Base-by-base conservation (phyloP, 75 land plant genomes). In the Pinus taeda region DNA sequence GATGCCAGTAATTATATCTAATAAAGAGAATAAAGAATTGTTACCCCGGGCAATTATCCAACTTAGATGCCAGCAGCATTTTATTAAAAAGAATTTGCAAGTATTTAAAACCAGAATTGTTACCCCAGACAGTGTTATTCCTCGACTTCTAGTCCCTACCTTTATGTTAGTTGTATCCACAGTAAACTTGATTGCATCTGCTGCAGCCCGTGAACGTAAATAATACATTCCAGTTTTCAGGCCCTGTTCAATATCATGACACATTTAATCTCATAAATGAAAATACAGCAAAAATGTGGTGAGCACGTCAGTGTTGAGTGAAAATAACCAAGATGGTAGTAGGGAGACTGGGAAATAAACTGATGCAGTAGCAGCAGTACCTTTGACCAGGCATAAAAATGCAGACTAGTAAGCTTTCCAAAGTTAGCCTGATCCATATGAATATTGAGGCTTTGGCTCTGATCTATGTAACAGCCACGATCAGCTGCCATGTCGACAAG, bases 401-500 rank as follows among this genome's bases (percentile, higher is more conserved):
- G 99, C 74, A 96, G 81, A 42, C 95, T 94, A 24, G 99, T 96
- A 12, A 96, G 84, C 77, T 96, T 96, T n/a, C 89, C 91, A 79
- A 85, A 87, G 72, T 91, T 89, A 1, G 99, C 90, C 78, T 94
- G 99, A 67, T 96, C 97, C 99, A 96, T 96, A 60, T 96, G 97
- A n/a, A 96, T 94, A 74, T 96, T 96, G 0, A 96, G 77, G 81
- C 99, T 96, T 64, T 96, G 98, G 64, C 98, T 96, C 80, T 95
- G 98, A 76, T 95, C 98, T 36, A 95, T 93, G 39, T 83, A 93
- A 76, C 93, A 91, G 12, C 99, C 99, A 62, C 99, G 91, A 65
- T 97, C 99, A 56, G 83, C 91, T 73, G 99, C 99, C 98, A 97
- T 94, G 77, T 97, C 98, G 45, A 97, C 98, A 29, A 95, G 65